Evolutionary conservation across 2,329 filamentous ascomycete genomes (phyloP).

Genomic region (Cytospora schulzeri): DNA sequence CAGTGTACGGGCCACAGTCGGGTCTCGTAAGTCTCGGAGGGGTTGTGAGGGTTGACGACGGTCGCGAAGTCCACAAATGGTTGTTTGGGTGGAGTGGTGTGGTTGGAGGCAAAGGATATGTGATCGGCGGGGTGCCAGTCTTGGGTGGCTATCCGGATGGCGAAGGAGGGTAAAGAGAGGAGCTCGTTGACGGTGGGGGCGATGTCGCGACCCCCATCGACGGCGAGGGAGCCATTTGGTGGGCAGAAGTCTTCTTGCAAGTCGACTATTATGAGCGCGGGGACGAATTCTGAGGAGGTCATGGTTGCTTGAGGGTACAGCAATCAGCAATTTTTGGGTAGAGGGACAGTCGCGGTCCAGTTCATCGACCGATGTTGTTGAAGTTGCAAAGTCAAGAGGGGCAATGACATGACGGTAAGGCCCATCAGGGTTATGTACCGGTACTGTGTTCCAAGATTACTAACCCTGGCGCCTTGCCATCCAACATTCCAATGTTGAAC

Average conservation of each 20-base stretch:
- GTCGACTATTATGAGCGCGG: constrained; percentile 74
- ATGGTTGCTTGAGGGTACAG: not conserved
- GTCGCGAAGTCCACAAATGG: constrained; percentile 68
- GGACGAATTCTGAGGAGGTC: constrained; percentile 40
- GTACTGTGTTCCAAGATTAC: too few relatives aligned
- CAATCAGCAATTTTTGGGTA: not conserved
- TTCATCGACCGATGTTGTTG: not conserved
- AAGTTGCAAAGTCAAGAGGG: not conserved
- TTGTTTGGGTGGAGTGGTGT: constrained; percentile 55
- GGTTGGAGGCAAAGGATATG: constrained; percentile 86
- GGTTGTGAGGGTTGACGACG: constrained; percentile 68
- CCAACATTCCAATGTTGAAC: too few relatives aligned
- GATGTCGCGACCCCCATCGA: constrained; percentile 72
- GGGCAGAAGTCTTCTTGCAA: constrained; percentile 95
- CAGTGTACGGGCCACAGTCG: constrained; percentile 91
- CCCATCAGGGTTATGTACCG: too few relatives aligned
- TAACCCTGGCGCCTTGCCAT: not conserved
- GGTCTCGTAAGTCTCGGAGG: constrained; percentile 63
- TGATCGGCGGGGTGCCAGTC: constrained; percentile 87
- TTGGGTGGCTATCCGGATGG: constrained; percentile 78
- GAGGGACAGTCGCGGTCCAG: not conserved
- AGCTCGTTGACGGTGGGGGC: constrained; percentile 73
- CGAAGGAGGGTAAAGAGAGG: constrained; percentile 70
- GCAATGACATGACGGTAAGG: too few relatives aligned
- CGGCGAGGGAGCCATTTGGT: constrained; percentile 81